Percentiles rank a stretch among this genome's conserved stretches.
These are phyloP conservation scores for Xylaria sp. DNA, from an alignment of 2,329 filamentous ascomycete genomes.

Conservation along the genomic window DNA sequence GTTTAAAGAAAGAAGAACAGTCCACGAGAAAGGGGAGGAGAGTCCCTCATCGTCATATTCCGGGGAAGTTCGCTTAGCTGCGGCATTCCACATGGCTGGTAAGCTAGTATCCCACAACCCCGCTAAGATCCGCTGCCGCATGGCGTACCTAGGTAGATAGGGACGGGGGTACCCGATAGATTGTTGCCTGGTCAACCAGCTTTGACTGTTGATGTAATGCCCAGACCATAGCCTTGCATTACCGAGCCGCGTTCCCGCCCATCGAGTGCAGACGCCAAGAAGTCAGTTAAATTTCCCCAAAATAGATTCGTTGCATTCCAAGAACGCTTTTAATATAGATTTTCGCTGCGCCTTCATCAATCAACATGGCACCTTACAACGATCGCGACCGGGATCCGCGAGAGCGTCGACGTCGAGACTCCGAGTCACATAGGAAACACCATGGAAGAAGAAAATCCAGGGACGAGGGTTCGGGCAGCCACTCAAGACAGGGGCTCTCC, in stretches of 20 bases:
- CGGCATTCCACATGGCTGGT: conserved; percentile 32
- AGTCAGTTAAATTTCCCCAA: conserved; percentile 35
- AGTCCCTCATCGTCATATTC: conserved; percentile 31
- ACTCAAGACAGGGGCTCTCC: conserved; percentile 45
- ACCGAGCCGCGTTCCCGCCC: conserved; percentile 13
- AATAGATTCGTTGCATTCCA: conserved; percentile 27
- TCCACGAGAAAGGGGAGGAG: neutral
- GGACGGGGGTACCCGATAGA: conserved; percentile 39
- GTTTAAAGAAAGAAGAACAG: neutral
- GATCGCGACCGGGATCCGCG: conserved; percentile 34
- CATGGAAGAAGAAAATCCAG: conserved; percentile 45
- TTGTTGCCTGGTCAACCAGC: conserved; percentile 50
- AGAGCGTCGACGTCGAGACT: conserved; percentile 35
- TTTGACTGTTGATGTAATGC: conserved; percentile 15
- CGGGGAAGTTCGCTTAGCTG: conserved; percentile 36
- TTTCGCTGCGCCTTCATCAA: conserved; percentile 12
- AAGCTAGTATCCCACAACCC: conserved; percentile 18
- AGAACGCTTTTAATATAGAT: conserved; percentile 1
- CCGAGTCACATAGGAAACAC: conserved; percentile 41
- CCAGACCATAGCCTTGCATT: conserved; percentile 14
- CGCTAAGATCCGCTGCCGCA: conserved; percentile 23
- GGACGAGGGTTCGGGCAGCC: conserved; percentile 43
- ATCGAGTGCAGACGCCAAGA: conserved; percentile 24
- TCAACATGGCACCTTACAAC: conserved; percentile 43
- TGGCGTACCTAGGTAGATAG: conserved; percentile 6